Conservation (phyloP, 805 yeast genomes). For the Myxozyma geophila region DNA sequence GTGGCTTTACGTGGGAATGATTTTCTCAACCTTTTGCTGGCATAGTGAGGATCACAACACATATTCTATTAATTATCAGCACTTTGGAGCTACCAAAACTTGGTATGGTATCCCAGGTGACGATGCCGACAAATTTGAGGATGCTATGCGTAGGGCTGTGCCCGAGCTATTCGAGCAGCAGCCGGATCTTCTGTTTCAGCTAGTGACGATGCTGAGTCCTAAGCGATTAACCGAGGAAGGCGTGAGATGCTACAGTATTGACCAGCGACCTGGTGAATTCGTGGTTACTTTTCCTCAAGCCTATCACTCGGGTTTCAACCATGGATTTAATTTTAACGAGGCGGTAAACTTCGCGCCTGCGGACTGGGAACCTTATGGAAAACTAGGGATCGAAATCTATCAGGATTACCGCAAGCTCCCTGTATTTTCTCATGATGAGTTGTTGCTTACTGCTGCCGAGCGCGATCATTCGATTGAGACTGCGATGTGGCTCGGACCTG, state of each 20-base stretch:
- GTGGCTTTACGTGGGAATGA: constrained; percentile 90
- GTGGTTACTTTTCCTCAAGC: constrained; percentile 87
- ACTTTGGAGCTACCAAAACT: constrained; percentile 82
- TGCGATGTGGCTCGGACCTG: constrained; percentile 38
- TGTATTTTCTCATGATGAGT: constrained; percentile 46
- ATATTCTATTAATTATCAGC: constrained; percentile 88
- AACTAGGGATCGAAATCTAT: constrained; percentile 42
- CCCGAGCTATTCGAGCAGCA: constrained; percentile 85
- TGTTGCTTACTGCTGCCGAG: constrained; percentile 38
- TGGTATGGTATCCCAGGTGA: constrained; percentile 91
- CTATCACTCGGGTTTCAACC: constrained; percentile 88
- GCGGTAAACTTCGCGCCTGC: constrained; percentile 51
- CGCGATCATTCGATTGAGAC: constrained; percentile 37
- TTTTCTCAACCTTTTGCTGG: constrained; percentile 94
- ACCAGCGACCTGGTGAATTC: constrained; percentile 80
- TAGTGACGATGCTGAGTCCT: constrained; percentile 81
- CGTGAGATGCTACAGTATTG: constrained; percentile 57
- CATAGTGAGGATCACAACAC: constrained; percentile 95
- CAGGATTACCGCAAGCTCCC: constrained; percentile 42
- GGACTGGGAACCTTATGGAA: constrained; percentile 47
- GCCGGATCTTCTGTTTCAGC: constrained; percentile 85
- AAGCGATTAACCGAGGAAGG: constrained; percentile 54
- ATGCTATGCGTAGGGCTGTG: constrained; percentile 60
- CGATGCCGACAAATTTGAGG: constrained; percentile 67
- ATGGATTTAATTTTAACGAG: constrained; percentile 67